A percentile compares a stretch with the other conserved stretches of the same genome.
Conservation (phyloP, 208 protist genomes). For the Trypanosoma avium region DNA sequence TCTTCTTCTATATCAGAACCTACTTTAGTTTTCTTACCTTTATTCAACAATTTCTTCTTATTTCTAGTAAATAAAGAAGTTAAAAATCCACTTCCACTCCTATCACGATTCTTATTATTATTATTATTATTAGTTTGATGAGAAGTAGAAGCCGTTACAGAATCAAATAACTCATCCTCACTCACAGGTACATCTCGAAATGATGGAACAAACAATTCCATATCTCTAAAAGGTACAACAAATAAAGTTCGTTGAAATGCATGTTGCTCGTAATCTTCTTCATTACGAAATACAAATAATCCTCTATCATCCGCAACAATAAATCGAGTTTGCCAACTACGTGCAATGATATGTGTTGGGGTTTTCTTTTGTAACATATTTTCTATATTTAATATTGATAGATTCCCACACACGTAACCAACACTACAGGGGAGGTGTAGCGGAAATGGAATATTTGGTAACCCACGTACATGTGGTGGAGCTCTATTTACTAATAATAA, state of each 20-base stretch:
- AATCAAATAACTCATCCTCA: neutral
- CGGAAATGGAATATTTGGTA: constrained; percentile 26
- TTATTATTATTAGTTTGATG: neutral
- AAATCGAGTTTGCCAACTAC: constrained; percentile 37
- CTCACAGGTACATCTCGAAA: constrained; percentile 13
- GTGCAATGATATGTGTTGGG: neutral
- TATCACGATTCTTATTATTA: neutral
- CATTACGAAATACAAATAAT: constrained; percentile 30
- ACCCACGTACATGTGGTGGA: constrained; percentile 23
- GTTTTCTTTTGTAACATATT: constrained; percentile 16
- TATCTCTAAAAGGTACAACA: constrained; percentile 35
- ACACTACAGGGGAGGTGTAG: constrained; percentile 5
- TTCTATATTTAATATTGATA: constrained; percentile 18
- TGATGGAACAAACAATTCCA: constrained; percentile 47
- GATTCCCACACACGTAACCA: constrained; percentile 8
- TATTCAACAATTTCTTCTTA: neutral
- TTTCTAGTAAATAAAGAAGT: neutral
- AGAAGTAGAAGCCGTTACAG: too few species aligned
- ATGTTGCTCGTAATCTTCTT: constrained; percentile 39
- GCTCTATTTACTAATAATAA: constrained; percentile 15
- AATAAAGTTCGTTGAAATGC: constrained; percentile 36
- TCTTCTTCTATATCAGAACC: neutral
- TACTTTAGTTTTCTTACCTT: neutral
- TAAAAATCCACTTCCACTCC: neutral
- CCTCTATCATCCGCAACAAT: constrained; percentile 49